Conservation (phyloP, 306 rosid genomes). For the Fagus crenata region DNA sequence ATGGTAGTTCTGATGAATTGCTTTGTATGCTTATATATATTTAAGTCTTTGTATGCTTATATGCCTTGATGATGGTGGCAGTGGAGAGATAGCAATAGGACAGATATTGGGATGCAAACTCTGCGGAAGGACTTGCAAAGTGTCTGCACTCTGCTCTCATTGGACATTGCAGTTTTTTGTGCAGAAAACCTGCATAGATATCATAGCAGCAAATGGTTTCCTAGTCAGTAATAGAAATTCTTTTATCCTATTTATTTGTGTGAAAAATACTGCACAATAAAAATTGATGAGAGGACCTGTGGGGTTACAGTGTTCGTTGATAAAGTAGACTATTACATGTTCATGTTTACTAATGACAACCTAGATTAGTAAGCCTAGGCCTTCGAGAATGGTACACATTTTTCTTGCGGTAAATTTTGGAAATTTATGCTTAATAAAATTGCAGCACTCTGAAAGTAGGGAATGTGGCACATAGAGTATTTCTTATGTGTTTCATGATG, state of each 20-base stretch:
- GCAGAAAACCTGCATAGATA: slow-evolving; percentile 77
- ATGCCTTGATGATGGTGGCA: slow-evolving; percentile 10
- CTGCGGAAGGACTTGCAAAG: slow-evolving; percentile 98
- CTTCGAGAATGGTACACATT: not conserved
- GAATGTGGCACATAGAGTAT: not conserved
- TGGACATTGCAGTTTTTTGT: slow-evolving; percentile 94
- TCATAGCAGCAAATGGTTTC: slow-evolving; percentile 31
- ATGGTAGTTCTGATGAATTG: not conserved
- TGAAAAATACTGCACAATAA: not conserved
- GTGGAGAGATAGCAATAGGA: slow-evolving; percentile 16
- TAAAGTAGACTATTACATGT: slow-evolving; percentile 38
- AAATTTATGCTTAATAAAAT: not conserved
- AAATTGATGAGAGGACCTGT: slow-evolving; percentile 12
- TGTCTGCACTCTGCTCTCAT: slow-evolving; percentile 99
- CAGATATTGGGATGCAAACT: slow-evolving; percentile 48
- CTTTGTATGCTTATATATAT: not conserved
- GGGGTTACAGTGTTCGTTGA: slow-evolving; percentile 79
- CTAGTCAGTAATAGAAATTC: slow-evolving; percentile 35
- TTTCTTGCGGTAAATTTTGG: not conserved
- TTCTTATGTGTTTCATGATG: slow-evolving; percentile 10
- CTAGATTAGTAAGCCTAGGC: no score
- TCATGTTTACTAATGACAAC: no score
- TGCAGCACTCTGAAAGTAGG: not conserved
- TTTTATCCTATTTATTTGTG: not conserved
- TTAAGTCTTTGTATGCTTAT: not conserved